phyloP scores from a whole-genome alignment of 495 filamentous ascomycete species.

The Wilcoxina mikolae region DNA sequence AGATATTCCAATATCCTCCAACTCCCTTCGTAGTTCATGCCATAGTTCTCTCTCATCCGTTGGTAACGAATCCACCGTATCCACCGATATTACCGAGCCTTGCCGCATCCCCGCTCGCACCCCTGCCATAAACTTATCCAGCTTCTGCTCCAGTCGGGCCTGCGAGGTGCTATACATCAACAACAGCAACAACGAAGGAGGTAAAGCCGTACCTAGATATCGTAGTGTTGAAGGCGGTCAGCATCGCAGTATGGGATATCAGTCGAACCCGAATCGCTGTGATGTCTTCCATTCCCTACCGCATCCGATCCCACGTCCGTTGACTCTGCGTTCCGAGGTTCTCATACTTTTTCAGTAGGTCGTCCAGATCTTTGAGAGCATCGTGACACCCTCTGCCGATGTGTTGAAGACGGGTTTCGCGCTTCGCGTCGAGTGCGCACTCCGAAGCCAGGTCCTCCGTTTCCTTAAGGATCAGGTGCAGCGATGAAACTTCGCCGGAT shows the following conservation, averaged over 20 bases:
- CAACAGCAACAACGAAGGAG: conserved; percentile 23
- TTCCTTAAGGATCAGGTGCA: conserved; percentile 32
- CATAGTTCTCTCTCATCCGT: conserved; percentile 19
- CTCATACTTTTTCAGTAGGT: conserved; percentile 26
- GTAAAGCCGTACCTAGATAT: not conserved
- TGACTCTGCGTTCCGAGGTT: conserved; percentile 30
- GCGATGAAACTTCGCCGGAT: conserved; percentile 28
- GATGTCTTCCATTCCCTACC: conserved; percentile 28
- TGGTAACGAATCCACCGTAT: conserved; percentile 26
- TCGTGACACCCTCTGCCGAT: conserved; percentile 24
- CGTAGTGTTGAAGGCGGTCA: not conserved
- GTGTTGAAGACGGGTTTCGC: conserved; percentile 20
- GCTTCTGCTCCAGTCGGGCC: too few relatives aligned
- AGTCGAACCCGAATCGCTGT: conserved; percentile 23
- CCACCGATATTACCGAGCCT: conserved; percentile 24
- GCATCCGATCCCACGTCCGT: conserved; percentile 32
- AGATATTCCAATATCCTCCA: conserved; percentile 32
- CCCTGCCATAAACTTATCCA: conserved; percentile 31
- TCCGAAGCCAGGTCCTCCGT: conserved; percentile 27
- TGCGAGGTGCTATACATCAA: conserved; percentile 21
- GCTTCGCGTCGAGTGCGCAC: conserved; percentile 13
- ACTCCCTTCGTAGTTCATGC: conserved; percentile 29
- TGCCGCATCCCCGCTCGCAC: conserved; percentile 30
- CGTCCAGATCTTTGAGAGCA: conserved; percentile 27
- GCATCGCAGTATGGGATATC: not conserved